Conservation (phyloP, 2,329 filamentous ascomycete genomes). For the Diaporthe longicolla region DNA sequence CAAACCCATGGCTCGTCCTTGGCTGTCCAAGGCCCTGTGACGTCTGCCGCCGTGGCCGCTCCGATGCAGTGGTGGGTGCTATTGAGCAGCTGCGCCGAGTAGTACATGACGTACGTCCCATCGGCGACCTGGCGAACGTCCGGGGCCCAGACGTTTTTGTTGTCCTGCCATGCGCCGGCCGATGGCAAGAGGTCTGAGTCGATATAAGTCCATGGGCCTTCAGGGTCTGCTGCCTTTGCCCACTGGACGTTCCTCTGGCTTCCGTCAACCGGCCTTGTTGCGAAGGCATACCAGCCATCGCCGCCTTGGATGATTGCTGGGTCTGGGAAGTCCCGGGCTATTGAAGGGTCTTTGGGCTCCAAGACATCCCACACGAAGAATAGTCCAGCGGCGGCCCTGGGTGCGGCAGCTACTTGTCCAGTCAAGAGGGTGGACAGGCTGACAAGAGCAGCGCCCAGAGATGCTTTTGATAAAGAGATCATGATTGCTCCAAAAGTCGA, state of each 20-base stretch:
- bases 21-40: slow-evolving; percentile 68
- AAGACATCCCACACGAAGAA: slow-evolving; percentile 26
- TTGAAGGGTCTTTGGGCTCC: slow-evolving; percentile 27
- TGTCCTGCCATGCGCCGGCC: slow-evolving; percentile 67
- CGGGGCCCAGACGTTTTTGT: slow-evolving; percentile 71
- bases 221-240: slow-evolving; percentile 62
- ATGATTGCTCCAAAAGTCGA: slow-evolving; percentile 12
- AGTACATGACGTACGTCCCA: slow-evolving; percentile 74
- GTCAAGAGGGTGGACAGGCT: slow-evolving; percentile 28
- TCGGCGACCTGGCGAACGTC: slow-evolving; percentile 66
- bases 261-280: slow-evolving; percentile 50
- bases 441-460: slow-evolving; percentile 18
- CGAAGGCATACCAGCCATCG: slow-evolving; percentile 72
- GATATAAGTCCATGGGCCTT: slow-evolving; percentile 62
- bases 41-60: slow-evolving; percentile 62
- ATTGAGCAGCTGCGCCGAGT: slow-evolving; percentile 61
- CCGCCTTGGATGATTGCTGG: slow-evolving; percentile 64
- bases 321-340: slow-evolving; percentile 65
- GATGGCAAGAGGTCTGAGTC: slow-evolving; percentile 67
- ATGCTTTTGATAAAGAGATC: slow-evolving; percentile 17
- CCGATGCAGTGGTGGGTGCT: slow-evolving; percentile 70
- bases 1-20: slow-evolving; percentile 65
- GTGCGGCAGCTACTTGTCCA: slow-evolving; percentile 31
- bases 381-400: slow-evolving; percentile 19
- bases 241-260: slow-evolving; percentile 55